Evolutionary conservation across 2,329 filamentous ascomycete genomes (phyloP).

Genomic region (Mycosphaerella sp.): DNA sequence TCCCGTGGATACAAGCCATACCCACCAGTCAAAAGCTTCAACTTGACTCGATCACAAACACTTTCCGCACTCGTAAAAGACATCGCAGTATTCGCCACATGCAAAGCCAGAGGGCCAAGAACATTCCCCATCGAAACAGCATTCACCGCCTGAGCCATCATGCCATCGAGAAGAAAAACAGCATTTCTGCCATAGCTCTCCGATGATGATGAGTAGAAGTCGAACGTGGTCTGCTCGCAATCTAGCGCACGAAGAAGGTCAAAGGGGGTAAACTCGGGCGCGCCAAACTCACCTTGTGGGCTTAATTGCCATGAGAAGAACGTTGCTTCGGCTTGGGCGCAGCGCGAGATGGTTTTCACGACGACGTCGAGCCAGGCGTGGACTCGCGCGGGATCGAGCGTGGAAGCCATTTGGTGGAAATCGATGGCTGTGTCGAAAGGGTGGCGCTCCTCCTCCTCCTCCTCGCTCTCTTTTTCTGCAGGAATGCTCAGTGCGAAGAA

Average conservation of each 20-base stretch:
- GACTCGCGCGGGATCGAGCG: neutral
- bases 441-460: neutral
- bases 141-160: neutral
- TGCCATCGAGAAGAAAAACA: neutral
- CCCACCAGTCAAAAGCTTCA: constrained; percentile 1
- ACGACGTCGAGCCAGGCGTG: constrained; percentile 8
- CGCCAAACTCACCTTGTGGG: constrained; percentile 5
- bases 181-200: no score
- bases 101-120: neutral
- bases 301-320: constrained; percentile 14
- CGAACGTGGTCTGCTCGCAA: neutral
- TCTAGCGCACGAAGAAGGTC: constrained; percentile 6
- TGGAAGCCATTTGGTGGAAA: constrained; percentile 5
- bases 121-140: neutral
- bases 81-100: neutral
- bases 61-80: neutral
- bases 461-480: neutral
- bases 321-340: neutral
- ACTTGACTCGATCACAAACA: constrained; percentile 1
- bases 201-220: no score
- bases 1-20: constrained; percentile 3
- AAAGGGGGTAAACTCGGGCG: neutral
- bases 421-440: constrained; percentile 4
- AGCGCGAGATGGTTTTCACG: neutral
- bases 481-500: neutral